These are phyloP conservation scores for Cryptococcus amylolentus DNA, from an alignment of 1,284 basidiomycete genomes.

Conservation along the genomic window DNA sequence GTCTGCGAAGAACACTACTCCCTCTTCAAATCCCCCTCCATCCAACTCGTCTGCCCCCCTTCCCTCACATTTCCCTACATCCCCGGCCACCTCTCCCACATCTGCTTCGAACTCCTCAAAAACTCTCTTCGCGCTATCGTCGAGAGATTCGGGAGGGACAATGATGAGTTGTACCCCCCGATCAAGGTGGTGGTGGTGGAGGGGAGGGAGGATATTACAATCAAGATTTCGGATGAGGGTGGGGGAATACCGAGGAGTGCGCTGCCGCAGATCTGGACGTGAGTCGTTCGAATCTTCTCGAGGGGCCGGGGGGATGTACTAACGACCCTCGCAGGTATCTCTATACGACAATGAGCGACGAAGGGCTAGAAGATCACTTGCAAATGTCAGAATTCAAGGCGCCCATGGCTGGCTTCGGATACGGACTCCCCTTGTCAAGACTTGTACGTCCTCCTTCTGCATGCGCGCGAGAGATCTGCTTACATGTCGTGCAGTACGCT, in stretches of 20 bases:
- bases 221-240: slow-evolving; percentile 96
- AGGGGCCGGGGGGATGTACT: neutral
- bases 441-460: slow-evolving; percentile 58
- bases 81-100: slow-evolving; percentile 76
- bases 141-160: slow-evolving; percentile 74
- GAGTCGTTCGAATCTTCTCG: slow-evolving; percentile 53
- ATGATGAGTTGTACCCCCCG: slow-evolving; percentile 78
- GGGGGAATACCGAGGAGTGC: slow-evolving; percentile 93
- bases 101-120: slow-evolving; percentile 97
- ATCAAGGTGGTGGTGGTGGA: slow-evolving; percentile 98
- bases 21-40: slow-evolving; percentile 93
- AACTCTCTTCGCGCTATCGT: slow-evolving; percentile 97
- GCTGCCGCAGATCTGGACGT: slow-evolving; percentile 95
- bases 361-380: slow-evolving; percentile 81
- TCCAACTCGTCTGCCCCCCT: slow-evolving; percentile 91
- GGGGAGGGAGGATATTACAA: slow-evolving; percentile 89
- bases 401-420: slow-evolving; percentile 94
- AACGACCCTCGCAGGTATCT: slow-evolving; percentile 46
- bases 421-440: slow-evolving; percentile 85
- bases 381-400: slow-evolving; percentile 92
- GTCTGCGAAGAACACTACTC: slow-evolving; percentile 96
- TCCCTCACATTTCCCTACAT: slow-evolving; percentile 92
- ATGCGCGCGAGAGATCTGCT: neutral
- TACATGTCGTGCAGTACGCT: slow-evolving; percentile 63
- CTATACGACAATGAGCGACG: slow-evolving; percentile 96